These are phyloP conservation scores for Prunus padus DNA, from an alignment of 306 rosid genomes.

Conservation along the genomic window DNA sequence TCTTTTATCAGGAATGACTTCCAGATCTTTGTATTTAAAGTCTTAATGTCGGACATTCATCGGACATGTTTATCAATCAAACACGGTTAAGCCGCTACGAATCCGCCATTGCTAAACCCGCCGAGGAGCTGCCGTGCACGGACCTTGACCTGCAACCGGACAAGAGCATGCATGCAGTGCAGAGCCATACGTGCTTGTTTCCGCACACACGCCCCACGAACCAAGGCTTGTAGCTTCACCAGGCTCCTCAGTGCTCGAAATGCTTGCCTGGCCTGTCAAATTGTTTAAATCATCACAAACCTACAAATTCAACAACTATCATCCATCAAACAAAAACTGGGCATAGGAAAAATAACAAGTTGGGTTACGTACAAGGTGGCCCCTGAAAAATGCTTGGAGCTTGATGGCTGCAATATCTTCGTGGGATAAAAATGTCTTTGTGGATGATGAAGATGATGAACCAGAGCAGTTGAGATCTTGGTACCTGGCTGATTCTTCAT, in stretches of 20 bases:
- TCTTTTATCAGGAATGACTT: background rate
- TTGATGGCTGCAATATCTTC: slow-evolving; percentile 61
- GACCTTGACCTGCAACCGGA: slow-evolving; percentile 67
- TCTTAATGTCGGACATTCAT: background rate
- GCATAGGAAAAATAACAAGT: background rate
- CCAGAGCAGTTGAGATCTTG: slow-evolving; percentile 8
- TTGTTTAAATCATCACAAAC: background rate
- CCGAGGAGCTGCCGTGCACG: slow-evolving; percentile 66
- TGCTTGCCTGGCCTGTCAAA: slow-evolving; percentile 73
- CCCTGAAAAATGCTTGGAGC: slow-evolving; percentile 81
- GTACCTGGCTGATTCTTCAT: slow-evolving; percentile 18
- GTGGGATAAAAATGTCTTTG: background rate
- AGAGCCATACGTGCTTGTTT: slow-evolving; percentile 69
- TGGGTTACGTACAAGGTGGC: slow-evolving; percentile 66
- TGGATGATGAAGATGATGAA: slow-evolving; percentile 11
- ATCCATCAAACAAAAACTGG: background rate
- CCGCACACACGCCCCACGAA: slow-evolving; percentile 62
- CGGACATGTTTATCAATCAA: background rate
- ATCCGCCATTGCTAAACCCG: background rate
- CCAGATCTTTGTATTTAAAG: background rate
- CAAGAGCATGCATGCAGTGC: slow-evolving; percentile 74
- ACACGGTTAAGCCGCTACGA: background rate
- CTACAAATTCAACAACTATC: background rate
- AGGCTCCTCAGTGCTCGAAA: slow-evolving; percentile 61
- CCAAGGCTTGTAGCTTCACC: slow-evolving; percentile 88